A percentile compares a stretch with the other conserved stretches of the same genome.
These are phyloP conservation scores for Rutstroemia sydowiana DNA, from an alignment of 2,329 filamentous ascomycete genomes.

Conservation along the genomic window DNA sequence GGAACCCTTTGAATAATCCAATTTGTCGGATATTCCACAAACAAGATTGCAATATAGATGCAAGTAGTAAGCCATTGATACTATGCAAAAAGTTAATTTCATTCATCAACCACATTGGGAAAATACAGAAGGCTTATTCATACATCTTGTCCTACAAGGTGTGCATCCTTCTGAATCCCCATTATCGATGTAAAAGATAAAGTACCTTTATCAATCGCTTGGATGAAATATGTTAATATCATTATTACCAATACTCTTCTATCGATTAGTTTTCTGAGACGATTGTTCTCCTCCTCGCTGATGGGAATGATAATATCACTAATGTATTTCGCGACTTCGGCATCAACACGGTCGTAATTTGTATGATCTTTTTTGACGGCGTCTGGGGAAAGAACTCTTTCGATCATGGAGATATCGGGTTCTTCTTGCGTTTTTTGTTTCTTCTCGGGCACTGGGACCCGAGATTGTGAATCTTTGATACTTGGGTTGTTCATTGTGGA, in stretches of 20 bases:
- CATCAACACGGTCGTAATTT: constrained; percentile 56
- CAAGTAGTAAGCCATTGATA: constrained; percentile 25
- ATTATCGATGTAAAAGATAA: constrained; percentile 26
- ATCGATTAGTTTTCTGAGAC: constrained; percentile 60
- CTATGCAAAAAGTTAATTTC: constrained; percentile 12
- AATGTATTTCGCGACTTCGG: constrained; percentile 64
- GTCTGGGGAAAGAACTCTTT: constrained; percentile 24
- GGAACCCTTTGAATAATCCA: constrained; percentile 25
- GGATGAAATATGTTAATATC: constrained; percentile 48
- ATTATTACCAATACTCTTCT: constrained; percentile 61
- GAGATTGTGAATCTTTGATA: background rate
- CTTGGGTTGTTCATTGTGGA: too few species aligned
- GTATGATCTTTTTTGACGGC: constrained; percentile 35
- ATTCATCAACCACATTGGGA: constrained; percentile 38
- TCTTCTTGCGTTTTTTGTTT: background rate
- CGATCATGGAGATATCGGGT: background rate
- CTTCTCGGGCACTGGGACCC: background rate
- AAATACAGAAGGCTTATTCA: constrained; percentile 44
- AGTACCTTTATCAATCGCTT: constrained; percentile 31
- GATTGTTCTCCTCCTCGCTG: constrained; percentile 48
- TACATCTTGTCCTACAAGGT: constrained; percentile 46
- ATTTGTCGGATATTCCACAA: constrained; percentile 34
- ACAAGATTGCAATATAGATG: constrained; percentile 23
- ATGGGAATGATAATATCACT: constrained; percentile 49
- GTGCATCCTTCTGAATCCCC: constrained; percentile 21